A percentile compares a stretch with the other conserved stretches of the same genome.
Evolutionary conservation across 768 basidiomycete genomes (phyloP).

Genomic region (Termitomyces titanicus): DNA sequence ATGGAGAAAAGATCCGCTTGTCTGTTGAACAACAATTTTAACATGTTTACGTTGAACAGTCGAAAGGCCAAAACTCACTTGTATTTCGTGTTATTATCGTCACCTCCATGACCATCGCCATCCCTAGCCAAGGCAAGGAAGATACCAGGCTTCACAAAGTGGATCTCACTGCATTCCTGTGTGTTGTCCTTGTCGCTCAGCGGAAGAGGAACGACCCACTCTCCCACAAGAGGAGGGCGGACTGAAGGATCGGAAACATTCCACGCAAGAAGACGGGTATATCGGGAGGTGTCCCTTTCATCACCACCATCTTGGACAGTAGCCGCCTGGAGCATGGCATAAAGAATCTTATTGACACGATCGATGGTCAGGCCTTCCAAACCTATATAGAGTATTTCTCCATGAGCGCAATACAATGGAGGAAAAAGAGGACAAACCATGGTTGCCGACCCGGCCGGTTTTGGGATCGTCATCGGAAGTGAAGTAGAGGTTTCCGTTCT

Average conservation of each 20-base stretch:
- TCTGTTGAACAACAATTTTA: conserved; percentile 25
- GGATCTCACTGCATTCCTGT: conserved; percentile 50
- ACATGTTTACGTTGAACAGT: neutral
- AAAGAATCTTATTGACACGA: conserved; percentile 43
- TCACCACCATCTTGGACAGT: conserved; percentile 61
- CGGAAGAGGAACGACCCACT: conserved; percentile 60
- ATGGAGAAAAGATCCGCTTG: conserved; percentile 60
- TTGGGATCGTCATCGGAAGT: conserved; percentile 43
- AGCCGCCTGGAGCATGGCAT: conserved; percentile 61
- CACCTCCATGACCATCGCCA: conserved; percentile 54
- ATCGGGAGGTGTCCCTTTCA: conserved; percentile 42
- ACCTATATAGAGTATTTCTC: conserved; percentile 29
- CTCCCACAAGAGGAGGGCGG: conserved; percentile 42
- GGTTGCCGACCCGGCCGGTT: conserved; percentile 53
- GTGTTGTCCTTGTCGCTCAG: conserved; percentile 47
- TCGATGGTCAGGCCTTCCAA: conserved; percentile 60
- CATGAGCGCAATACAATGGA: neutral
- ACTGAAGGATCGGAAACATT: conserved; percentile 35
- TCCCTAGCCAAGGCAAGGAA: conserved; percentile 62
- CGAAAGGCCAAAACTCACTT: conserved; percentile 31
- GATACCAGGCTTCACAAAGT: conserved; percentile 47
- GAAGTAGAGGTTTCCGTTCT: conserved; percentile 46
- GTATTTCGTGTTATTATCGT: conserved; percentile 44
- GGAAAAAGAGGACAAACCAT: conserved; percentile 31
- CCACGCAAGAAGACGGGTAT: conserved; percentile 55